Base-by-base conservation (phyloP, 2,329 filamentous ascomycete species). In the Tolypocladium album region DNA sequence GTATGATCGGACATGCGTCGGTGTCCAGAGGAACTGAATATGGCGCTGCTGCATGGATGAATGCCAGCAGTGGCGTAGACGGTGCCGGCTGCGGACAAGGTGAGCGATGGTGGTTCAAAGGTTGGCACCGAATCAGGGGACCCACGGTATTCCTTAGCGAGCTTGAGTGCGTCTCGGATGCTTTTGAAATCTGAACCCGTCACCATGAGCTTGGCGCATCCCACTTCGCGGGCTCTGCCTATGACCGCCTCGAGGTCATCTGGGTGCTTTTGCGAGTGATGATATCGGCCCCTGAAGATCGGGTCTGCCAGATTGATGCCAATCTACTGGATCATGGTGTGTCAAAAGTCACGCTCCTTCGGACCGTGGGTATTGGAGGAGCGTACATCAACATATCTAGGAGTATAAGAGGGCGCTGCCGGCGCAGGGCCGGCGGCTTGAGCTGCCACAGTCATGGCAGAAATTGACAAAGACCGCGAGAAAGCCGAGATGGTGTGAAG, bases 281-380 rank as follows among this genome's bases (percentile, higher is more conserved):
- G 88, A 70, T 97, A 95, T 50, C 83, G 75, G 57, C 94, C 94
- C 55, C 85, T 83, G 74, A 93, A 99, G 61, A 97, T 90, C 58
- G 90, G 89, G 70, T 99, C 94, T 58, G 92, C 89, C 59, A 99
- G 83, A 74, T 99, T 99, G 79, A 99, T 97, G 61, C 93, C 94
- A 69, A 99, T 88, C 85, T 88, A 70, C 63, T 67, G 42, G 65
- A 64, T 43, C 43, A 40, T 9, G 7, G 20, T 20, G 17, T 27
- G 56, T 61, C 50, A 61, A 57, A 38, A 58, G 58, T 55, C 50
- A 59, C 60, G 36, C 34, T n/a, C 55, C 40, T 55, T 34, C 57
- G 62, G 31, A 15, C 5, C 34, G 8, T 22, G 15, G 31, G 34
- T 3, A 34, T 5, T n/a, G 43, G 39, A 31, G 40, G 43, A 17